These are phyloP conservation scores for Diaporthe sp. DNA, from an alignment of 2,329 filamentous ascomycete species.

Conservation along the genomic window DNA sequence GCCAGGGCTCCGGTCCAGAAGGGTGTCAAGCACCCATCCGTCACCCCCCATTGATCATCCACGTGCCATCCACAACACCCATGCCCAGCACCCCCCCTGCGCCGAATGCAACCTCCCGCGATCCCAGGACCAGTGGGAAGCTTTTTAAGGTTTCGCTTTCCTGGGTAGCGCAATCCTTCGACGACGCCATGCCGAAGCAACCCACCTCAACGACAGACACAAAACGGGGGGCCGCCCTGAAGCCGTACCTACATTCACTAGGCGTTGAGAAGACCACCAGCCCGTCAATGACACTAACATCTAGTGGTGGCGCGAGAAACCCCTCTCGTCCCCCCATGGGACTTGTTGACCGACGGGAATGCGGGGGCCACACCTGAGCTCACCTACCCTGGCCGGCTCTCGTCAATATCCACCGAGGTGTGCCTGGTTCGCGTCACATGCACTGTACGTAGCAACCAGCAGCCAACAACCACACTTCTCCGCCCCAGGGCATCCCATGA, in stretches of 20 bases:
- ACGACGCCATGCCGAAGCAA: not conserved
- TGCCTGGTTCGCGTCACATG: not conserved
- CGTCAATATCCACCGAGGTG: not conserved
- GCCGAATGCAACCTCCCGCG: slow-evolving; percentile 12
- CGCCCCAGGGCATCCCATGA: not conserved
- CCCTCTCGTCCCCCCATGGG: not conserved
- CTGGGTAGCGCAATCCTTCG: not conserved
- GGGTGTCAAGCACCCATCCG: not conserved
- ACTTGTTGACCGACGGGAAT: not conserved
- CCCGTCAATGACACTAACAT: not conserved
- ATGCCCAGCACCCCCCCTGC: not conserved
- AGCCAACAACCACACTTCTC: not conserved
- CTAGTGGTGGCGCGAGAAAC: not conserved
- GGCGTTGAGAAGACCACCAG: not conserved
- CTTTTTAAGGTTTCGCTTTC: slow-evolving; percentile 6
- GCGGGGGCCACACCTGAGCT: not conserved
- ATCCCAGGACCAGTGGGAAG: not conserved
- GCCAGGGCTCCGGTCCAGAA: not conserved
- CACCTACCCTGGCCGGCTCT: not conserved
- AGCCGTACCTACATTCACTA: not conserved
- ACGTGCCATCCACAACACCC: not conserved
- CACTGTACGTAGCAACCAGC: not conserved
- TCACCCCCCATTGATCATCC: not conserved
- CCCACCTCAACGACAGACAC: not conserved
- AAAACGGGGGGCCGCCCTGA: no score